Evolutionary conservation across 257 asterid species (phyloP).

Genomic region (Nemophila menziesii): DNA sequence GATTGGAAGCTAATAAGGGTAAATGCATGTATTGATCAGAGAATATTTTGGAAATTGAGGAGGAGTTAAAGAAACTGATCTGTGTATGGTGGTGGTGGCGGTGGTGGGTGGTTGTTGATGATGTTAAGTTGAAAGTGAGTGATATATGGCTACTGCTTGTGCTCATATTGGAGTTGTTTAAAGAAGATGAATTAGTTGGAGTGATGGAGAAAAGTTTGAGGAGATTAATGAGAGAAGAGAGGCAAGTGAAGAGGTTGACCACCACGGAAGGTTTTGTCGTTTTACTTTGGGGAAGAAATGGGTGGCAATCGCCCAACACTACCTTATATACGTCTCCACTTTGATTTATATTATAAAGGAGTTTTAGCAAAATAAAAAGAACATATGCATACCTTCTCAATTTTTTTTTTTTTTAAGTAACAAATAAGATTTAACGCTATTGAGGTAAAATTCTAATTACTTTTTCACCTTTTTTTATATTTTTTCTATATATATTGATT

Average conservation of each 20-base stretch:
- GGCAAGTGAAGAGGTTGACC: background rate
- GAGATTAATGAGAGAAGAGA: background rate
- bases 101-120: background rate
- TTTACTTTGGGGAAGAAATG: background rate
- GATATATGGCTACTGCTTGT: background rate
- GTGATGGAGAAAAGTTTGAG: too few relatives aligned
- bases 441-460: too few relatives aligned
- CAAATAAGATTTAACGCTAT: too few relatives aligned
- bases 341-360: too few relatives aligned
- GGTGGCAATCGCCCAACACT: background rate
- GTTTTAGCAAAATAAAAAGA: too few relatives aligned
- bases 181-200: too few relatives aligned
- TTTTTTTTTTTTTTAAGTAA: too few relatives aligned
- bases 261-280: background rate
- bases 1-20: background rate
- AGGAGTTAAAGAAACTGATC: background rate
- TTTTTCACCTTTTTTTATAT: too few relatives aligned
- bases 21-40: background rate
- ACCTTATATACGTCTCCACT: too few relatives aligned
- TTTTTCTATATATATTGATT: too few relatives aligned
- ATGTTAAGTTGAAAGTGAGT: background rate
- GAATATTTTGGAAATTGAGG: background rate
- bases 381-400: too few relatives aligned
- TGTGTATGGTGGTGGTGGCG: background rate
- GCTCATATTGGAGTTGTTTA: background rate